Evolutionary conservation across 306 rosid species (phyloP).

Genomic region (Sophora flavescens): DNA sequence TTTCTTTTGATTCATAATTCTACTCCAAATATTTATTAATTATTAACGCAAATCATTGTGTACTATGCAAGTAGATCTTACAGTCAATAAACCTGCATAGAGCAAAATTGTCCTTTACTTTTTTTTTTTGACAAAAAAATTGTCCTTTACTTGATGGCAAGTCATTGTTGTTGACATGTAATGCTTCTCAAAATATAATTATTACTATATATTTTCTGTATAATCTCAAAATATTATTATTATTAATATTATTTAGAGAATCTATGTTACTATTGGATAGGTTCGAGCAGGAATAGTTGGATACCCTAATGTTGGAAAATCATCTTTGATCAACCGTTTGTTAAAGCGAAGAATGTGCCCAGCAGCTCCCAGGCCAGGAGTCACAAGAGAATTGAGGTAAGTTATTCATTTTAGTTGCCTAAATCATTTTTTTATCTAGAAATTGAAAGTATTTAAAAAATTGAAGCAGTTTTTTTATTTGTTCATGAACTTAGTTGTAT

Average conservation of each 20-base stretch:
- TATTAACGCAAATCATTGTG: slow-evolving; percentile 2
- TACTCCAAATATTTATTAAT: slow-evolving; percentile 3
- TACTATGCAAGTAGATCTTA: slow-evolving; percentile 8
- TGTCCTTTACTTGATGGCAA: slow-evolving; percentile 11
- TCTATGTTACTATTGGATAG: slow-evolving; percentile 48
- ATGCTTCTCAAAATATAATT: slow-evolving; percentile 14
- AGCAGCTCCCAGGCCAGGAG: slow-evolving; percentile 99
- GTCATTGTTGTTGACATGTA: not conserved
- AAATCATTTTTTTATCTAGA: slow-evolving; percentile 19
- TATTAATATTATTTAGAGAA: slow-evolving; percentile 12
- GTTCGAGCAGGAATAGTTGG: slow-evolving; percentile 98
- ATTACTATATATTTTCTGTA: no score
- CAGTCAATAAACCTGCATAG: not conserved
- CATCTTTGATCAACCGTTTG: slow-evolving; percentile 89
- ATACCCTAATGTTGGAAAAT: slow-evolving; percentile 95
- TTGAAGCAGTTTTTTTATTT: not conserved
- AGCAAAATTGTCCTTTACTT: slow-evolving; percentile 19
- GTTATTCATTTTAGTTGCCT: slow-evolving; percentile 39
- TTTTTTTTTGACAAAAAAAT: no score
- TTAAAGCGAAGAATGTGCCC: slow-evolving; percentile 89
- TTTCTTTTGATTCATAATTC: slow-evolving; percentile 33
- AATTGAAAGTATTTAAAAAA: slow-evolving; percentile 21
- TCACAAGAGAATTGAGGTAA: slow-evolving; percentile 85
- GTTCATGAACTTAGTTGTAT: slow-evolving; percentile 16
- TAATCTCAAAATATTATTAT: not conserved